These are phyloP conservation scores for Apiospora sp. DNA, from an alignment of 2,329 filamentous ascomycete genomes.

Conservation along the genomic window DNA sequence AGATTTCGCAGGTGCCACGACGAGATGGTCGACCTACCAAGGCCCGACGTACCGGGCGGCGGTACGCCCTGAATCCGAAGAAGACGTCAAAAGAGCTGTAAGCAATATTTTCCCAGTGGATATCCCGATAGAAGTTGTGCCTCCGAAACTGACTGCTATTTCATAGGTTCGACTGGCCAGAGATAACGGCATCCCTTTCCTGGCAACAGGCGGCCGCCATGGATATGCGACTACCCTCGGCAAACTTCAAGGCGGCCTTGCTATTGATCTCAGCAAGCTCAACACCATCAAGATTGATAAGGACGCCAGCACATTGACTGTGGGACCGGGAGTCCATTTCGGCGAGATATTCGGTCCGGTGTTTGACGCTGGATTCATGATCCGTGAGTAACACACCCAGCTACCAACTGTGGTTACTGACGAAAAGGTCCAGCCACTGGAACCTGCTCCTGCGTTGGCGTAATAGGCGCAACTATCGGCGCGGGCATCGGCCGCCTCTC, in stretches of 20 bases:
- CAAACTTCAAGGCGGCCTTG: slow-evolving; percentile 34
- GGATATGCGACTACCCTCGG: slow-evolving; percentile 38
- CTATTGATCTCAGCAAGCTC: slow-evolving; percentile 2
- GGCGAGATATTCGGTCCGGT: slow-evolving; percentile 27
- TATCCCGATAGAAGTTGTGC: no score
- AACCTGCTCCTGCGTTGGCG: slow-evolving; percentile 32
- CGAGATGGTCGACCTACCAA: no score
- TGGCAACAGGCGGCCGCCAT: neutral
- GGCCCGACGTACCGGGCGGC: neutral
- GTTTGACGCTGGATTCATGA: slow-evolving; percentile 29
- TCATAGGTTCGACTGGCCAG: slow-evolving; percentile 31
- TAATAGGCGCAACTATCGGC: slow-evolving; percentile 35
- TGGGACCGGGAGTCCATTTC: neutral
- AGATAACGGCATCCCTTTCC: slow-evolving; percentile 34
- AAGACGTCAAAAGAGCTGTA: slow-evolving; percentile 18
- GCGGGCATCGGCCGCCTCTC: slow-evolving; percentile 34
- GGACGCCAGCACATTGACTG: neutral
- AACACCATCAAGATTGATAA: neutral
- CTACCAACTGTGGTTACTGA: no score
- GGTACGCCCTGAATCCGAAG: neutral
- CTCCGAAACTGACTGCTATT: no score
- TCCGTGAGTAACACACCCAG: slow-evolving; percentile 34
- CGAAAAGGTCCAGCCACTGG: neutral
- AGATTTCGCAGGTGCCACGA: no score
- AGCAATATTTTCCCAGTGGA: no score